These are phyloP conservation scores for Fusarium zealandicum DNA, from an alignment of 2,329 filamentous ascomycete genomes.

Conservation along the genomic window DNA sequence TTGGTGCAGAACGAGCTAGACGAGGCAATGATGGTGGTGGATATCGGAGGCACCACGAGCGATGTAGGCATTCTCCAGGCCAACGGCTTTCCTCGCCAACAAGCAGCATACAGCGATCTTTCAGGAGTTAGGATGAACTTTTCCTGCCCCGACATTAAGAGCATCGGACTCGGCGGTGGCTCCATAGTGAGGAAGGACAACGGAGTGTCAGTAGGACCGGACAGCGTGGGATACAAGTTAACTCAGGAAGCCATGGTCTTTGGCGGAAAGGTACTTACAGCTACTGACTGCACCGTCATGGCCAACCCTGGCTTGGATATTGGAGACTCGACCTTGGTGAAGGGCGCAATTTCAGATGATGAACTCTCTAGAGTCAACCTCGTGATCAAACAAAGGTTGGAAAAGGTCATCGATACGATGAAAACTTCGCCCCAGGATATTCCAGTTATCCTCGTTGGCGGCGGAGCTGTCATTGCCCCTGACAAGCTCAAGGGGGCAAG, in stretches of 20 bases:
- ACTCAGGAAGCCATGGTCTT: slow-evolving; percentile 62
- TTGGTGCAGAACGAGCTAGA: slow-evolving; percentile 52
- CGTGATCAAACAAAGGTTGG: slow-evolving; percentile 59
- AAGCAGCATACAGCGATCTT: slow-evolving; percentile 67
- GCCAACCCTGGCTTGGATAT: slow-evolving; percentile 46
- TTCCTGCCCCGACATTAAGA: slow-evolving; percentile 64
- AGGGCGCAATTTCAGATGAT: slow-evolving; percentile 40
- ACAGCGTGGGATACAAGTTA: slow-evolving; percentile 67
- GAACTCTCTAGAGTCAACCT: slow-evolving; percentile 50
- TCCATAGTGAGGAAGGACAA: slow-evolving; percentile 57
- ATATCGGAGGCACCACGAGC: slow-evolving; percentile 72
- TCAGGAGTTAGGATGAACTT: slow-evolving; percentile 70
- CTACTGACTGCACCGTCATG: slow-evolving; percentile 62
- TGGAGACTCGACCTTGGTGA: slow-evolving; percentile 51
- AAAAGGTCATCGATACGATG: slow-evolving; percentile 66
- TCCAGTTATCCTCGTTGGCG: slow-evolving; percentile 68
- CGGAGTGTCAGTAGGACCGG: slow-evolving; percentile 61
- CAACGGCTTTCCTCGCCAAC: slow-evolving; percentile 69
- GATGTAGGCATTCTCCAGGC: slow-evolving; percentile 68
- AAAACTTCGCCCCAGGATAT: slow-evolving; percentile 67
- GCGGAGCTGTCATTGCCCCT: slow-evolving; percentile 66
- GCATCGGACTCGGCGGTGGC: slow-evolving; percentile 66
- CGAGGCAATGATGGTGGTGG: slow-evolving; percentile 64
- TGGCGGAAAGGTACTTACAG: slow-evolving; percentile 62
- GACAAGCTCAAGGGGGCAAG: slow-evolving; percentile 63